Base-by-base conservation (phyloP, 2,329 filamentous ascomycete species). In the Pseudogymnoascus sp. region DNA sequence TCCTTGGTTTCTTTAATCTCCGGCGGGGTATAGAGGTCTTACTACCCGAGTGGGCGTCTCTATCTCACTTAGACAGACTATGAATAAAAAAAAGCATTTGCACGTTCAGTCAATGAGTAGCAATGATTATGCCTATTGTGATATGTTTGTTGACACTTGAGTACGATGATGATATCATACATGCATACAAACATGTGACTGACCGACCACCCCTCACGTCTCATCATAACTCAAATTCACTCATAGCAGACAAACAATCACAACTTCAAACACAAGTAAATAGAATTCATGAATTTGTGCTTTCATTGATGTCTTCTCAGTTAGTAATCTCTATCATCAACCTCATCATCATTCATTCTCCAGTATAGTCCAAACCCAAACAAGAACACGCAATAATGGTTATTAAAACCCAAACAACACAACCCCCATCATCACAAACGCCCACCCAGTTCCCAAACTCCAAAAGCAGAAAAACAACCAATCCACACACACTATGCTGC, bases 21-120 rank as follows among this genome's bases (percentile, higher is more conserved):
- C 58, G 58, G 37, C 37, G 33, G 58, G 58, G 33, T 41, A 60
- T 60, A 37, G 31, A 37, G 21, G 45, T 25, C 31, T 60, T 60
- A 37, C 58, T 60, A 41, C 58, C 58, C 58, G 33, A 40, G 58
- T 60, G 58, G 58, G 58, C 58, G 58, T 60, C 58, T 60, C 37
- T 60, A 60, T 60, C 58, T 38, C 33, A 60, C 58, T 41, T 60
- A 60, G 58, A 60, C 58, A 60, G 58, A 60, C 58, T 60, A 60
- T 41, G 37, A 60, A 55, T 55, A 60, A 60, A 60, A 41, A 59
- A 60, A 60, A 60, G 58, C 58, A 60, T 28, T 60, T 60, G 58
- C 58, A 60, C 28, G 37, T 60, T 60, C 37, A 60, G 12, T 41
- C 37, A 40, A 38, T 40, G n/a, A n/a, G 37, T 60, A 21, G 33